Conservation (phyloP, 2,329 filamentous ascomycete species). For the Helotiales sp. region DNA sequence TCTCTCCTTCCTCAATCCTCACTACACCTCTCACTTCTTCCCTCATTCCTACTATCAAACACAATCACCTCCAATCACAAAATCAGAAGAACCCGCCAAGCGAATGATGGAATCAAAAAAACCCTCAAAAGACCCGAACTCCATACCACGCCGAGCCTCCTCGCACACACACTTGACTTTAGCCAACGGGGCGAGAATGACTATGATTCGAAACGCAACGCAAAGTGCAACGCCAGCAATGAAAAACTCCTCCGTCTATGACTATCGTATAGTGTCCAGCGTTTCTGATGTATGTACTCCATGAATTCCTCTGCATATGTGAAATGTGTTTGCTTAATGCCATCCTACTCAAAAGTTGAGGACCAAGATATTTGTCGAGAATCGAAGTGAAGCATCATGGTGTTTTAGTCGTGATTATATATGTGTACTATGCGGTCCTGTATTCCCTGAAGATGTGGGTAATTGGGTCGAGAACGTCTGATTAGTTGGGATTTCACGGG, state of each 20-base stretch:
- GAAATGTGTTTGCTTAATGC: neutral
- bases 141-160: neutral
- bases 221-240: constrained; percentile 1
- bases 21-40: neutral
- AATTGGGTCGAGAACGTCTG: neutral
- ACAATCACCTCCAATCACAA: neutral
- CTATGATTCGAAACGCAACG: neutral
- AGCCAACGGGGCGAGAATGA: neutral
- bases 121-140: neutral
- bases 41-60: neutral
- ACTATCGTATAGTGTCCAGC: neutral
- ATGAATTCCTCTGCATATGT: neutral
- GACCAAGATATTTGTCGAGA: neutral
- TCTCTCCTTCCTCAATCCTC: neutral
- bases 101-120: neutral
- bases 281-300: neutral
- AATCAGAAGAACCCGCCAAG: neutral
- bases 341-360: neutral
- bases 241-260: neutral
- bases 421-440: neutral
- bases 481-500: constrained; percentile 36
- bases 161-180: neutral
- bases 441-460: neutral
- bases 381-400: neutral
- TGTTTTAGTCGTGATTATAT: neutral